These are phyloP conservation scores for Globisporangium viniferum DNA, from an alignment of 352 stramenopile species.

Conservation along the genomic window DNA sequence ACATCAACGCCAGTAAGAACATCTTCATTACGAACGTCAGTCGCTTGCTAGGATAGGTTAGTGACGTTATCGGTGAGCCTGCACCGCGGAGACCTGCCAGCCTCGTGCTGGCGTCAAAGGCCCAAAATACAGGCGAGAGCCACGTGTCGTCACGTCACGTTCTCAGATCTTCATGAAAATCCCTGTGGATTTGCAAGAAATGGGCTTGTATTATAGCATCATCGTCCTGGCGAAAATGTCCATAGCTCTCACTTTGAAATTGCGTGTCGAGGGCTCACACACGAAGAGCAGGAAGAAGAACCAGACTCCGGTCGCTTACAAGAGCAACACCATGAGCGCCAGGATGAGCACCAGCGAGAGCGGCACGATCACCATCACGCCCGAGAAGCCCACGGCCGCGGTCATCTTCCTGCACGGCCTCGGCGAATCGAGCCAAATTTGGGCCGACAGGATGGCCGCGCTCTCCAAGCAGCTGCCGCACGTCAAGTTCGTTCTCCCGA, in stretches of 20 bases:
- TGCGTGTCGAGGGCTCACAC: neutral
- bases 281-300: neutral
- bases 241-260: neutral
- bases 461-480: constrained; percentile 57
- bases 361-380: constrained; percentile 32
- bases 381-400: constrained; percentile 23
- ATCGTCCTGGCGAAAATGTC: neutral
- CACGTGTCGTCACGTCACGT: neutral
- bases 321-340: constrained; percentile 7
- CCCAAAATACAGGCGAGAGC: neutral
- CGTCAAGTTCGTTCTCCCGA: constrained; percentile 78
- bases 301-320: neutral
- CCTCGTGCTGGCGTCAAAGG: too few species aligned
- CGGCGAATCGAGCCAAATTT: constrained; percentile 90
- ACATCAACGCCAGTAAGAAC: too few species aligned
- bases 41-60: too few species aligned
- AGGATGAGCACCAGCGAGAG: constrained; percentile 22
- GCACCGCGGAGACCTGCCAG: too few species aligned
- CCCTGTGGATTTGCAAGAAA: neutral
- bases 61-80: too few species aligned
- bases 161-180: neutral
- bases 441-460: constrained; percentile 59
- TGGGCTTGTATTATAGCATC: neutral
- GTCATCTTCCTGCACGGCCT: constrained; percentile 89
- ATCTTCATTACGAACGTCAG: too few species aligned